Conservation (phyloP, 306 rosid genomes). For the Styphnolobium japonicum region DNA sequence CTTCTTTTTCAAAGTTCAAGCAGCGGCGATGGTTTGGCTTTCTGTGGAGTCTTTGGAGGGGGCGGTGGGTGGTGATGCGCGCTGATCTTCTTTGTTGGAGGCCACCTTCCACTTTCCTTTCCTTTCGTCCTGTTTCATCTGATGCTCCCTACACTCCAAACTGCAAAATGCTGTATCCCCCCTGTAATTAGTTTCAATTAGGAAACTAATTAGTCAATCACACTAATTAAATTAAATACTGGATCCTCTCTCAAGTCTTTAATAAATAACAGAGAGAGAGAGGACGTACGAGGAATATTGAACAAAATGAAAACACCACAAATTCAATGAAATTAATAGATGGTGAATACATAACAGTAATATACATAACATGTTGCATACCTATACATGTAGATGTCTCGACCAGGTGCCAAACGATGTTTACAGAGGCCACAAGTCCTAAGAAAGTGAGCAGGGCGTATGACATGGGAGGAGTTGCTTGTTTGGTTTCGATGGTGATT, state of each 20-base stretch:
- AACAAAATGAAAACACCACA: no score
- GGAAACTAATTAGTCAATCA: no score
- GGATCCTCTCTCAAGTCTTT: no score
- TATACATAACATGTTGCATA: no score
- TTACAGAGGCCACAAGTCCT: slow-evolving; percentile 57
- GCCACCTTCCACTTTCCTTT: slow-evolving; percentile 28
- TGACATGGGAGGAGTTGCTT: slow-evolving; percentile 10
- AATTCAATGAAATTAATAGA: no score
- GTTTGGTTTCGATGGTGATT: neutral
- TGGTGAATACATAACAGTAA: no score
- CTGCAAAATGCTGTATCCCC: slow-evolving; percentile 76
- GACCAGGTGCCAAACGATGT: slow-evolving; percentile 47
- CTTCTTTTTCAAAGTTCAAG: neutral
- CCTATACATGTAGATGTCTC: slow-evolving; percentile 73
- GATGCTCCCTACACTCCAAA: slow-evolving; percentile 61
- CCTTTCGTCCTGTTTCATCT: slow-evolving; percentile 56
- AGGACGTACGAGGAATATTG: no score
- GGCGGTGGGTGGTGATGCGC: slow-evolving; percentile 9
- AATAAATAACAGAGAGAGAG: no score
- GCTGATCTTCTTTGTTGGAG: slow-evolving; percentile 20
- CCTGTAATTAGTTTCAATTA: slow-evolving; percentile 22
- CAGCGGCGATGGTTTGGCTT: slow-evolving; percentile 31
- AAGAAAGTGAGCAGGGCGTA: slow-evolving; percentile 46
- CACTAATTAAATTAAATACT: no score
- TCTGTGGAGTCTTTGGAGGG: slow-evolving; percentile 24